Conservation (phyloP, 768 basidiomycete genomes). For the Tylopilus vinaceipallidus region DNA sequence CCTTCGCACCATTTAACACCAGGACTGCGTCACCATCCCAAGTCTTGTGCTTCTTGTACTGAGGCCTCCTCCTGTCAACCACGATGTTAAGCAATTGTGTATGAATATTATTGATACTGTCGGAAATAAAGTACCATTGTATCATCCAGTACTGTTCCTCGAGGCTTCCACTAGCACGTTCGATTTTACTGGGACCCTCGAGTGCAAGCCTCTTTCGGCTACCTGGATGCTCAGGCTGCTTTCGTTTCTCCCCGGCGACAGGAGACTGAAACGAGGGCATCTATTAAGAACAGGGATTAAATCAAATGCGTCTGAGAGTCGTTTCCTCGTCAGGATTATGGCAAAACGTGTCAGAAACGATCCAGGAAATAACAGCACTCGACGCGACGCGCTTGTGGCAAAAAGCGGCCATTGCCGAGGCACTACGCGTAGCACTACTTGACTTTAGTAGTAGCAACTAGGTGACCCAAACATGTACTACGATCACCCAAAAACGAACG, state of each 20-base stretch:
- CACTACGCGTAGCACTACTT: too few species aligned
- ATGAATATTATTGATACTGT: neutral
- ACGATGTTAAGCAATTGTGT: neutral
- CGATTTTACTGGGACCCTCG: slow-evolving; percentile 12
- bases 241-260: slow-evolving; percentile 30
- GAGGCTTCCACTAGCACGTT: slow-evolving; percentile 11
- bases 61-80: slow-evolving; percentile 55
- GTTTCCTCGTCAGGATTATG: too few species aligned
- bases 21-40: slow-evolving; percentile 87
- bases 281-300: neutral
- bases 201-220: slow-evolving; percentile 31
- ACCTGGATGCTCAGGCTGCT: slow-evolving; percentile 21
- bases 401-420: slow-evolving; percentile 13
- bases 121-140: slow-evolving; percentile 53
- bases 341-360: too few species aligned
- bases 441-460: too few species aligned
- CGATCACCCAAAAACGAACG: neutral
- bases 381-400: slow-evolving; percentile 26
- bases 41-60: slow-evolving; percentile 82
- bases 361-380: neutral
- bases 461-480: too few species aligned
- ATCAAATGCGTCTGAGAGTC: neutral
- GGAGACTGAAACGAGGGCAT: slow-evolving; percentile 24
- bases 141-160: slow-evolving; percentile 67
- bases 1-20: slow-evolving; percentile 44